A percentile compares a stretch with the other conserved stretches of the same genome.
Evolutionary conservation across 345 rosid species (phyloP).

Genomic region (Arabidopsis arenosa): DNA sequence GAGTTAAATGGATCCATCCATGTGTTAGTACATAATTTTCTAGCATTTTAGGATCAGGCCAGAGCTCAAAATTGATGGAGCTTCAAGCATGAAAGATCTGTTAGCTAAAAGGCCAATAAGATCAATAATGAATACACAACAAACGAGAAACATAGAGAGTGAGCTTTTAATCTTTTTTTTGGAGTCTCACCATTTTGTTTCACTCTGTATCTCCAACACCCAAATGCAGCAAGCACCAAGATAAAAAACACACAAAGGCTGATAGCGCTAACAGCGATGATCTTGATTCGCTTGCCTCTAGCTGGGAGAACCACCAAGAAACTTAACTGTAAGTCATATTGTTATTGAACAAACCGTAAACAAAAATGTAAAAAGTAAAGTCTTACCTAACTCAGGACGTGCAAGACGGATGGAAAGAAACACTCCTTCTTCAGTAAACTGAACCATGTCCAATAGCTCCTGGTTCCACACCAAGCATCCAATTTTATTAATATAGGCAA

Average conservation of each 20-base stretch:
- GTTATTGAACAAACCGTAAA: background rate
- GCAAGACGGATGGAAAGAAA: conserved; percentile 54
- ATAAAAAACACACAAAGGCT: conserved; percentile 11
- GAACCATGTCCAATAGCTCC: conserved; percentile 58
- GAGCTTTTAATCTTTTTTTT: too few species aligned
- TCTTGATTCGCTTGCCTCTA: conserved; percentile 24
- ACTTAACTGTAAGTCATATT: background rate
- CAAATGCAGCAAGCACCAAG: conserved; percentile 1
- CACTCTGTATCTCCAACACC: conserved; percentile 22
- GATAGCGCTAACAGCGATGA: background rate
- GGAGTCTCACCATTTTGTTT: conserved; percentile 32
- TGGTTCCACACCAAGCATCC: conserved; percentile 64
- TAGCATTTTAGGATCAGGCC: background rate
- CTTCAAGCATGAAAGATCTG: too few species aligned
- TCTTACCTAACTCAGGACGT: conserved; percentile 59
- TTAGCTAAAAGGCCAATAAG: too few species aligned
- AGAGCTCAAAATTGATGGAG: background rate
- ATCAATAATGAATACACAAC: too few species aligned
- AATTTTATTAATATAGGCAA: conserved; percentile 41
- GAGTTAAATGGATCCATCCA: background rate
- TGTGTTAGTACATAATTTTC: background rate
- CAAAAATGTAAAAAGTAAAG: background rate
- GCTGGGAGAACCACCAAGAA: conserved; percentile 8
- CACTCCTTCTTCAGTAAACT: conserved; percentile 44
- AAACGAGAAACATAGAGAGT: too few species aligned